These are phyloP conservation scores for Mortierella sp. DNA, from an alignment of 371 early-diverging fungal species.

Conservation along the genomic window DNA sequence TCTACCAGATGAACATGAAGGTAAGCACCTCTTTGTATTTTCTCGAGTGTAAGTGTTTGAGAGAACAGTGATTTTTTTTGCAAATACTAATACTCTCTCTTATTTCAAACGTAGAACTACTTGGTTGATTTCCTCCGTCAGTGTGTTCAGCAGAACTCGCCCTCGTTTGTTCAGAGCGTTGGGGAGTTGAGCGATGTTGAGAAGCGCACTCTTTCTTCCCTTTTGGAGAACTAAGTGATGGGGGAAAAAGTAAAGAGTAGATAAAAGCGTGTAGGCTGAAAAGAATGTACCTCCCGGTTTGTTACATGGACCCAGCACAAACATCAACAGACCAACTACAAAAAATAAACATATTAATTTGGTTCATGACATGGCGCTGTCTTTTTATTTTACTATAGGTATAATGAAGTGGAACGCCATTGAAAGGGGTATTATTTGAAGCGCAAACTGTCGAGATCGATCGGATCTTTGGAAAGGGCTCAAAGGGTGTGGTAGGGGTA, in stretches of 20 bases:
- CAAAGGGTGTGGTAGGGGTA: no score
- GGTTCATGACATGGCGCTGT: no score
- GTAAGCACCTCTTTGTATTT: constrained; percentile 40
- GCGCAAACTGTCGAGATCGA: no score
- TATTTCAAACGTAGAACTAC: constrained; percentile 57
- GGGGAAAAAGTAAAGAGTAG: neutral
- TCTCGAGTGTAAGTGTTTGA: neutral
- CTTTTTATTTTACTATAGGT: no score
- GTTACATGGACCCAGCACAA: no score
- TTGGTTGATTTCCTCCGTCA: constrained; percentile 80
- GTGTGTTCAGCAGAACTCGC: constrained; percentile 71
- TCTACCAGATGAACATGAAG: constrained; percentile 81
- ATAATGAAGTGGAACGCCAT: no score
- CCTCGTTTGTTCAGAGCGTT: constrained; percentile 63
- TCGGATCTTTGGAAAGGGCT: no score
- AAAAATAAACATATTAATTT: no score
- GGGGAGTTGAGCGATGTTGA: constrained; percentile 45
- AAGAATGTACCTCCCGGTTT: no score
- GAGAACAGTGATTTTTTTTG: neutral
- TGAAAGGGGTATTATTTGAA: no score
- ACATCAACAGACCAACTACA: no score
- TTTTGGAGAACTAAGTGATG: constrained; percentile 33
- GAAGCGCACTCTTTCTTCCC: constrained; percentile 35
- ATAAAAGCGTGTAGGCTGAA: no score
- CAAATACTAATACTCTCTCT: neutral